Conservation (phyloP, 2,329 filamentous ascomycete species). For the Seiridium unicorne region DNA sequence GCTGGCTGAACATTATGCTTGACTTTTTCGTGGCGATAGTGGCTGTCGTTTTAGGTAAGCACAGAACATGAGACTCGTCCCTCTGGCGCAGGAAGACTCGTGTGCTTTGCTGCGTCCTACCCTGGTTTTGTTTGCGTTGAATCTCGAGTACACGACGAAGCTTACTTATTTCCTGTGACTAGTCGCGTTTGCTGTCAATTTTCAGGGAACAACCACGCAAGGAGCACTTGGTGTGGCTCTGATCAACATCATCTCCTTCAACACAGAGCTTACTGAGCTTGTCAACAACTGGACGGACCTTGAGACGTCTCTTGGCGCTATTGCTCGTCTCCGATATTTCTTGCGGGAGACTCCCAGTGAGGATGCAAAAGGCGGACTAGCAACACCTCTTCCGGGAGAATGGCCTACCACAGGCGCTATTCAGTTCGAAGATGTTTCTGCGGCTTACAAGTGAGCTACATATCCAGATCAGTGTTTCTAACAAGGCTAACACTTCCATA, state of each 20-base stretch:
- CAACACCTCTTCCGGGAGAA: not conserved
- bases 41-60: too few species aligned
- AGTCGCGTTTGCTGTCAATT: conserved; percentile 23
- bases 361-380: not conserved
- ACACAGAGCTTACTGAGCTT: conserved; percentile 25
- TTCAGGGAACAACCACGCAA: not conserved
- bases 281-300: conserved; percentile 30
- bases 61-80: too few species aligned
- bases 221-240: conserved; percentile 38
- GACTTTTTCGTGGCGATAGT: conserved; percentile 23
- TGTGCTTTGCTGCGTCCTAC: too few species aligned
- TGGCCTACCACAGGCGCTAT: conserved; percentile 31
- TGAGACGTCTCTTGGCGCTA: conserved; percentile 26
- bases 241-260: conserved; percentile 34
- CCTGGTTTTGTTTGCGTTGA: too few species aligned
- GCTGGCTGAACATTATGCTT: conserved; percentile 30
- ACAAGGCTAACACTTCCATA: not conserved
- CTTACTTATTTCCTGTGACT: conserved; percentile 7
- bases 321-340: not conserved
- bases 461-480: not conserved
- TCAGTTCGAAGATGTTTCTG: conserved; percentile 28
- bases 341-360: not conserved
- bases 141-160: too few species aligned
- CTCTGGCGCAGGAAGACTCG: too few species aligned
- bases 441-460: conserved; percentile 8